phyloP scores from a whole-genome alignment of 1,139 yeast genomes.

The Lodderomyces parapsilosis region DNA sequence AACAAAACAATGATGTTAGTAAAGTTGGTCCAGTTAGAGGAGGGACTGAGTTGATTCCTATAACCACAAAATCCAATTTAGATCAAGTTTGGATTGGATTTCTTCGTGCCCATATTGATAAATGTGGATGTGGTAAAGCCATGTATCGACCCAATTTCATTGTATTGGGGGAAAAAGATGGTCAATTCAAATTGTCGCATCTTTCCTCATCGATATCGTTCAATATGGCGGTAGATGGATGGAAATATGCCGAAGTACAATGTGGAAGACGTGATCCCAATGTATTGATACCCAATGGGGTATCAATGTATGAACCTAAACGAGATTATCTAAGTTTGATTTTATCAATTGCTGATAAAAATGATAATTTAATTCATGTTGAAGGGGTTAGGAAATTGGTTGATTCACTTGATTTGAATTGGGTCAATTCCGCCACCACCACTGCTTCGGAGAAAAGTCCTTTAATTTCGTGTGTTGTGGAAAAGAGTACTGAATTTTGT shows the following conservation, averaged over 20 bases:
- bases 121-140: slow-evolving; percentile 37
- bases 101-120: slow-evolving; percentile 34
- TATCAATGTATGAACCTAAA: slow-evolving; percentile 9
- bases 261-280: slow-evolving; percentile 28
- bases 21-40: slow-evolving; percentile 38
- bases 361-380: slow-evolving; percentile 31
- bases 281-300: slow-evolving; percentile 38
- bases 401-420: slow-evolving; percentile 5
- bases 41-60: slow-evolving; percentile 33
- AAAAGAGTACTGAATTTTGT: slow-evolving; percentile 19
- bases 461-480: slow-evolving; percentile 18
- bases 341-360: slow-evolving; percentile 35
- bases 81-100: slow-evolving; percentile 35
- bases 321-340: slow-evolving; percentile 32
- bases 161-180: slow-evolving; percentile 22
- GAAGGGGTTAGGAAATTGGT: slow-evolving; percentile 12
- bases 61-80: slow-evolving; percentile 1
- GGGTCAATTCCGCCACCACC: slow-evolving; percentile 1
- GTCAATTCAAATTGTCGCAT: slow-evolving; percentile 26
- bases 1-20: slow-evolving; percentile 17
- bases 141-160: slow-evolving; percentile 39
- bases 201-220: slow-evolving; percentile 37
- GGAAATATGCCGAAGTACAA: slow-evolving; percentile 26
- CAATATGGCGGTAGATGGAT: slow-evolving; percentile 31
- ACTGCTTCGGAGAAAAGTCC: neutral